A percentile compares a stretch with the other conserved stretches of the same genome.
These are phyloP conservation scores for Elaeis guineensis DNA, from an alignment of 176 grass and related monocot species.

Conservation along the genomic window DNA sequence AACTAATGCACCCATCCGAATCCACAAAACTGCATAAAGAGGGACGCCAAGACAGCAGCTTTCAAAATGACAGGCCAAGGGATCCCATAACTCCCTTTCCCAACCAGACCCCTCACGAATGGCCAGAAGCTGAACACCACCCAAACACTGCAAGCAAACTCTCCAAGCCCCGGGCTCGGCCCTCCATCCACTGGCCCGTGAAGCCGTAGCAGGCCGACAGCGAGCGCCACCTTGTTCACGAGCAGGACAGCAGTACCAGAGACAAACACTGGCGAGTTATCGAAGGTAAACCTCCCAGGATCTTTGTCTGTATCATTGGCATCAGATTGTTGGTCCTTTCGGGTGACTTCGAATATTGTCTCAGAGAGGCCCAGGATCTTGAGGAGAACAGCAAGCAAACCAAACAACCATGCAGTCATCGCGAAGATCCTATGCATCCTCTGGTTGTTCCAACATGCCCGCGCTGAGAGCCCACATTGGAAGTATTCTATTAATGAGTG, in stretches of 20 bases:
- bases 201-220: neutral
- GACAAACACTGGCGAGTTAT: slow-evolving; percentile 37
- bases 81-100: slow-evolving; percentile 35
- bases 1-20: too few species aligned
- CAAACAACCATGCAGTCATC: slow-evolving; percentile 29
- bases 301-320: neutral
- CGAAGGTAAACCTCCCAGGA: slow-evolving; percentile 38
- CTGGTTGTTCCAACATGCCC: slow-evolving; percentile 54
- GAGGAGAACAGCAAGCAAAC: slow-evolving; percentile 35
- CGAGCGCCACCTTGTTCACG: slow-evolving; percentile 3
- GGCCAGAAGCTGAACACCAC: slow-evolving; percentile 39
- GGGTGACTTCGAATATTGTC: slow-evolving; percentile 39
- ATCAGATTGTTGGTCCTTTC: slow-evolving; percentile 19
- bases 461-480: slow-evolving; percentile 13
- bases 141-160: slow-evolving; percentile 33
- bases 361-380: slow-evolving; percentile 43
- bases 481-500: slow-evolving; percentile 28
- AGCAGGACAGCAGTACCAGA: slow-evolving; percentile 14
- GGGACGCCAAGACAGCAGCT: slow-evolving; percentile 11
- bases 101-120: slow-evolving; percentile 34
- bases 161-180: neutral
- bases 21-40: slow-evolving; percentile 24
- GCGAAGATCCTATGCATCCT: slow-evolving; percentile 37
- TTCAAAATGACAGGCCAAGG: slow-evolving; percentile 34
- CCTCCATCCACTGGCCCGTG: neutral